phyloP scores from a whole-genome alignment of 1,284 basidiomycete genomes.

The Pterulicium gracile region DNA sequence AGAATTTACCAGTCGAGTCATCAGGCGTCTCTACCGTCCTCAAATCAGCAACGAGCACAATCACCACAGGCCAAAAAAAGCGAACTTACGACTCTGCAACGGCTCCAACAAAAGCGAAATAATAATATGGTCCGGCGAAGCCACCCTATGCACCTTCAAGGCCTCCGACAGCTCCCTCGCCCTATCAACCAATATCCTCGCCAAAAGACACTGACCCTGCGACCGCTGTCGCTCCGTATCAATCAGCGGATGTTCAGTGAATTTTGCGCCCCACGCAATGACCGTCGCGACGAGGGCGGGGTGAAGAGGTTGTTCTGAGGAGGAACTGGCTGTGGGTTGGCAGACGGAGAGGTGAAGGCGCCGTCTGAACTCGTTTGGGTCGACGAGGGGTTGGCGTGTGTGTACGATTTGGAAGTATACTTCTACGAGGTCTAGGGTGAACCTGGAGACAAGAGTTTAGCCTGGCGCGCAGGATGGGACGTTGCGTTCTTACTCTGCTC shows the following conservation, averaged over 20 bases:
- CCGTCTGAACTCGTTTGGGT: constrained; percentile 64
- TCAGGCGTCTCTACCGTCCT: constrained; percentile 48
- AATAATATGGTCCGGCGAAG: constrained; percentile 73
- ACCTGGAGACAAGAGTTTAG: constrained; percentile 35
- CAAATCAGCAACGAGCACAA: constrained; percentile 11
- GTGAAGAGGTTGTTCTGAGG: constrained; percentile 33
- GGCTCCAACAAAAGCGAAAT: constrained; percentile 69
- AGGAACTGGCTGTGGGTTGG: constrained; percentile 22
- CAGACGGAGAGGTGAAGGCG: constrained; percentile 34
- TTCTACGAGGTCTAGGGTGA: constrained; percentile 81
- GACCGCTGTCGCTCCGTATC: constrained; percentile 67
- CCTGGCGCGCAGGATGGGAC: constrained; percentile 13
- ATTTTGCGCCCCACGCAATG: constrained; percentile 89
- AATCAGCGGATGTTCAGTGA: constrained; percentile 79
- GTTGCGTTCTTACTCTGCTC: constrained; percentile 8
- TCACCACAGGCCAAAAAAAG: constrained; percentile 10
- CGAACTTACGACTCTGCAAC: constrained; percentile 65
- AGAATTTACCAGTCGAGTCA: constrained; percentile 43
- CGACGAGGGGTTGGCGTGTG: constrained; percentile 71
- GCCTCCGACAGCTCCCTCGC: constrained; percentile 78
- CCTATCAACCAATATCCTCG: constrained; percentile 68
- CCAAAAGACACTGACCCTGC: constrained; percentile 63
- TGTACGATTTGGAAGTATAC: constrained; percentile 86
- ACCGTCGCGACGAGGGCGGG: constrained; percentile 77
- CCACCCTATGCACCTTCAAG: constrained; percentile 72